Evolutionary conservation across 176 grass and related monocot species (phyloP).

Genomic region (Lolium multiflorum): DNA sequence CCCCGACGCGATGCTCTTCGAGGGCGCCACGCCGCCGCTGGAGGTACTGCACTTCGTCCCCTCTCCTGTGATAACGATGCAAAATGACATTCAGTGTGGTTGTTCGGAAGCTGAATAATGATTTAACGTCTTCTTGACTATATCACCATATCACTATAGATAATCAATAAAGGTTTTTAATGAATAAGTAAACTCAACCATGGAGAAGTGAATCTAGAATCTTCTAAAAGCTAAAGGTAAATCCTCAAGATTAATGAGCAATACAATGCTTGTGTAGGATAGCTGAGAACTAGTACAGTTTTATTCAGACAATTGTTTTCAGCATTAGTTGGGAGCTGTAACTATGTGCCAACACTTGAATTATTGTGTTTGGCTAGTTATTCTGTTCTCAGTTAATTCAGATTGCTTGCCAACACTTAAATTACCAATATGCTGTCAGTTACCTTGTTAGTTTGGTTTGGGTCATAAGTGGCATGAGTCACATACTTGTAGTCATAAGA

Average conservation of each 20-base stretch:
- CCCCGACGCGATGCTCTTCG: conserved; percentile 83
- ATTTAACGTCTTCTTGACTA: not conserved
- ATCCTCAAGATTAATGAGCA: conserved; percentile 26
- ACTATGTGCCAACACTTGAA: too few species aligned
- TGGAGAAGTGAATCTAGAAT: not conserved
- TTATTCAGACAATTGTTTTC: not conserved
- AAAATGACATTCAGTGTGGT: not conserved
- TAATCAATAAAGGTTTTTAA: conserved; percentile 15
- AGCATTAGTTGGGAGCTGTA: not conserved
- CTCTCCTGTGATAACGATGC: not conserved
- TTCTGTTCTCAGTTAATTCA: not conserved
- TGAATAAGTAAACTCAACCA: not conserved
- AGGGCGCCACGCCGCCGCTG: conserved; percentile 64
- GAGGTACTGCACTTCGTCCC: conserved; percentile 47
- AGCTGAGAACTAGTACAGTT: not conserved
- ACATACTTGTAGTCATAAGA: not conserved
- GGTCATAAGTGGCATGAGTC: conserved; percentile 7
- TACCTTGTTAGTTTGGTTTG: conserved; percentile 13
- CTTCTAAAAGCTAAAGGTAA: not conserved
- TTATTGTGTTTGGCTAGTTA: conserved; percentile 8
- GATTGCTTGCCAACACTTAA: not conserved
- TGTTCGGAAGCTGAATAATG: not conserved
- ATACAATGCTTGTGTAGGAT: not conserved
- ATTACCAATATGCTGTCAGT: not conserved
- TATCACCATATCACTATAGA: not conserved